Evolutionary conservation across 108 stramenopile species (phyloP).

Genomic region (Mediolabrus comicus): DNA sequence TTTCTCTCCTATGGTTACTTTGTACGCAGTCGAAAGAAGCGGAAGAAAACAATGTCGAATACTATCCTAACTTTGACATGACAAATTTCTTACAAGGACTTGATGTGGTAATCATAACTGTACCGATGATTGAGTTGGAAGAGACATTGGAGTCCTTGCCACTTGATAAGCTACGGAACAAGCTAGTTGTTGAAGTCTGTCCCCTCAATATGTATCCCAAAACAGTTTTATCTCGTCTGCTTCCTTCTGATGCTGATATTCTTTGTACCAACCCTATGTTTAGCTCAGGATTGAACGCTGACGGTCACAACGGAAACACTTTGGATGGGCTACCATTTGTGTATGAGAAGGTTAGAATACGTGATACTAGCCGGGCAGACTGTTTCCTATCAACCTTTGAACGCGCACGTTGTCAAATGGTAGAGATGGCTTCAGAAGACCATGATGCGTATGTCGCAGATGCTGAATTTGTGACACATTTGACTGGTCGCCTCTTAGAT

Average conservation of each 20-base stretch:
- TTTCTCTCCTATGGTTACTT: background rate
- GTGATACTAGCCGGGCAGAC: conserved; percentile 76
- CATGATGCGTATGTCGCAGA: conserved; percentile 91
- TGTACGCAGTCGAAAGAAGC: conserved; percentile 66
- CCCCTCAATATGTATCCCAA: conserved; percentile 70
- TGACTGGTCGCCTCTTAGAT: conserved; percentile 90
- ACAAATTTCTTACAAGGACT: conserved; percentile 60
- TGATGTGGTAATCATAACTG: conserved; percentile 79
- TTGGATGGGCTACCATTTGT: conserved; percentile 94
- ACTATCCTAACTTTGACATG: conserved; percentile 70
- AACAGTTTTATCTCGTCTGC: conserved; percentile 61
- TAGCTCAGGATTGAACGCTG: conserved; percentile 49
- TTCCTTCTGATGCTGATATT: conserved; percentile 86
- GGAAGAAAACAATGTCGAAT: conserved; percentile 65
- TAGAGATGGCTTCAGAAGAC: conserved; percentile 89
- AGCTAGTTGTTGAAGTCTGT: conserved; percentile 81
- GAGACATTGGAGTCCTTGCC: conserved; percentile 63
- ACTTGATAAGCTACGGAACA: conserved; percentile 56
- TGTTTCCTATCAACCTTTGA: conserved; percentile 87
- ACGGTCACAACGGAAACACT: conserved; percentile 1
- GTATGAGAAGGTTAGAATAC: conserved; percentile 83
- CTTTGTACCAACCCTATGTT: conserved; percentile 95
- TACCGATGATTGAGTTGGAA: conserved; percentile 81
- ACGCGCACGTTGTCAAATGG: conserved; percentile 86
- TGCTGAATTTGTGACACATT: conserved; percentile 94